Evolutionary conservation across 257 asterid genomes (phyloP).

Genomic region (Apocynum venetum): DNA sequence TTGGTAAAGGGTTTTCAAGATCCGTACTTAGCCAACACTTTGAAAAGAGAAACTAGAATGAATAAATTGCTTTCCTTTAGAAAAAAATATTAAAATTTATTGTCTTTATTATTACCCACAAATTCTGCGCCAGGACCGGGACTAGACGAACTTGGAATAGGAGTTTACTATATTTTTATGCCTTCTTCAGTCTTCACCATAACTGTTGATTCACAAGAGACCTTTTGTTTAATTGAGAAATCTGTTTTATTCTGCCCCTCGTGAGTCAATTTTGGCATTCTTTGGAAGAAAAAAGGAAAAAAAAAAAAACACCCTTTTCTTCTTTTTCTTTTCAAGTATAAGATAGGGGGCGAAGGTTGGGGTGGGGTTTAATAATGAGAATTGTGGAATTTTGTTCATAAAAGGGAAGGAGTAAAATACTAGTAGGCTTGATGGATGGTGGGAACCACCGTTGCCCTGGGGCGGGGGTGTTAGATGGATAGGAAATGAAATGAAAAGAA

Average conservation of each 20-base stretch:
- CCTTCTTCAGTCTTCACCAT: neutral
- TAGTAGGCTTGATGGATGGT: conserved; percentile 11
- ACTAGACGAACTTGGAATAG: neutral
- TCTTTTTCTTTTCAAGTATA: neutral
- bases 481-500: conserved; percentile 16
- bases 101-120: neutral
- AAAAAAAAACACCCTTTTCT: neutral
- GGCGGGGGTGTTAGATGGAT: neutral
- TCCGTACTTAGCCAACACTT: conserved; percentile 3
- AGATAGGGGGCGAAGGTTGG: neutral
- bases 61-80: neutral
- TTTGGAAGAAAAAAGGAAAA: neutral
- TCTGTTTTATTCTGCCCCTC: conserved; percentile 3
- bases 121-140: conserved; percentile 14
- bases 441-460: conserved; percentile 28
- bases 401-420: neutral
- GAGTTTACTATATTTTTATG: neutral
- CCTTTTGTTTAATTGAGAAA: conserved; percentile 19
- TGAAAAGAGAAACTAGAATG: neutral
- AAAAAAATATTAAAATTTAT: too few species aligned
- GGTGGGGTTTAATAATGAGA: neutral
- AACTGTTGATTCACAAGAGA: neutral
- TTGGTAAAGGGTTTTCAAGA: conserved; percentile 11
- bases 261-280: conserved; percentile 50
- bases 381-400: conserved; percentile 17